Base-by-base conservation (phyloP, 2,329 filamentous ascomycete species). In the Ophiostoma sp. region DNA sequence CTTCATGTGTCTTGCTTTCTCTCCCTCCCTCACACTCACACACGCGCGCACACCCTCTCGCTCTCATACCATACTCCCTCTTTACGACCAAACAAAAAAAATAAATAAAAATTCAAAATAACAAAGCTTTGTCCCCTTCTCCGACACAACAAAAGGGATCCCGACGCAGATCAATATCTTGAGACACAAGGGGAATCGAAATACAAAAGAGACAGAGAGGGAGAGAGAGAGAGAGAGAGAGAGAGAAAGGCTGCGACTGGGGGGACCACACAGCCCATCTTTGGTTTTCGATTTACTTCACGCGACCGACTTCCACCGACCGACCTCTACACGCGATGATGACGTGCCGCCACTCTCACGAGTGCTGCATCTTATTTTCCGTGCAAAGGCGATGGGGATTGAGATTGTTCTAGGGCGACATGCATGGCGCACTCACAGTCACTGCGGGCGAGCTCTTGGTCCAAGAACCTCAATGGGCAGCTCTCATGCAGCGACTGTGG, bases 41-140 rank as follows among this genome's bases (percentile, higher is more conserved):
- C 12, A 12, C 27, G 2, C 27, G 27, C 27, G 27, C 27, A 27
- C 27, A 52, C 41, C 18, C 18, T 63, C 41, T 45, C 49, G n/a
- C 38, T 36, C n/a, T 58, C 65, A 55, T 58, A 49, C 64, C 36
- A 40, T 44, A 41, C 36, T 60, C 38, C 38, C 52, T 60, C 45
- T 42, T 44, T 36, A 62, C 49, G 49, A 60, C 52, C 52, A 60
- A 66, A 42, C 49, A 66, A 60, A 60, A 55, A 55, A 60, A 60
- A 38, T 14, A 64, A 64, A 64, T 47, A 66, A 63, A 67, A 67
- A 62, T 42, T 45, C 52, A 62, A 66, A 64, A 45, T 47, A 47
- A 11, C 8, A 60, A 64, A 36, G 63, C 63, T 14, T 38, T 64
- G 41, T 63, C 60, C 60, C 60, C 38, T 40, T 42, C 18, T 11